These are phyloP conservation scores for Rhodotorula mucilaginosa DNA, from an alignment of 1,284 basidiomycete species.

Conservation along the genomic window DNA sequence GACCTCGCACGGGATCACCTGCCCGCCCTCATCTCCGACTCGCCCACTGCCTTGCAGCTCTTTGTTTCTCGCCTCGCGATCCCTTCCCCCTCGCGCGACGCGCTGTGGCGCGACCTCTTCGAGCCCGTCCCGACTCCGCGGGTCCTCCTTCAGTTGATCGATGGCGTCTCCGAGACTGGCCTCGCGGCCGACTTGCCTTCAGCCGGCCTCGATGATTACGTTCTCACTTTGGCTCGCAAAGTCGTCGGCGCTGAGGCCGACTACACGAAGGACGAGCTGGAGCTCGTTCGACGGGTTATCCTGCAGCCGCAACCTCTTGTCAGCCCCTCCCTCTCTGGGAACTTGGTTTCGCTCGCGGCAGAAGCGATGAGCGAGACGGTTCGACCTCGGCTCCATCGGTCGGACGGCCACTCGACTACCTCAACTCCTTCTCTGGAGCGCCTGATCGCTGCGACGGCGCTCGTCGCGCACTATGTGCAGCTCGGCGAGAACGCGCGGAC, in stretches of 20 bases:
- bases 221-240: slow-evolving; percentile 13
- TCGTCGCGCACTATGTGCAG: slow-evolving; percentile 19
- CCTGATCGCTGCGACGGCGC: slow-evolving; percentile 4
- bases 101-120: slow-evolving; percentile 26
- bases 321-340: neutral
- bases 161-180: slow-evolving; percentile 6
- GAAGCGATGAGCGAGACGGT: neutral
- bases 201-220: slow-evolving; percentile 28
- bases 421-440: slow-evolving; percentile 4
- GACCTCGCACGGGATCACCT: slow-evolving; percentile 11
- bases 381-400: neutral
- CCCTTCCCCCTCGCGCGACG: slow-evolving; percentile 2
- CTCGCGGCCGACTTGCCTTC: slow-evolving; percentile 20
- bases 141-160: slow-evolving; percentile 19
- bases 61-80: slow-evolving; percentile 18
- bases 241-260: slow-evolving; percentile 6
- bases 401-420: neutral
- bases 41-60: slow-evolving; percentile 10
- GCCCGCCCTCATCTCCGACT: slow-evolving; percentile 11
- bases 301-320: slow-evolving; percentile 25
- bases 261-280: slow-evolving; percentile 10
- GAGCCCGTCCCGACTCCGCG: slow-evolving; percentile 9
- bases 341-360: slow-evolving; percentile 13
- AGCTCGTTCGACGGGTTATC: slow-evolving; percentile 21
- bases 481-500: neutral